Evolutionary conservation across 768 basidiomycete species (phyloP).

Genomic region (Daedaleopsis sinensis): DNA sequence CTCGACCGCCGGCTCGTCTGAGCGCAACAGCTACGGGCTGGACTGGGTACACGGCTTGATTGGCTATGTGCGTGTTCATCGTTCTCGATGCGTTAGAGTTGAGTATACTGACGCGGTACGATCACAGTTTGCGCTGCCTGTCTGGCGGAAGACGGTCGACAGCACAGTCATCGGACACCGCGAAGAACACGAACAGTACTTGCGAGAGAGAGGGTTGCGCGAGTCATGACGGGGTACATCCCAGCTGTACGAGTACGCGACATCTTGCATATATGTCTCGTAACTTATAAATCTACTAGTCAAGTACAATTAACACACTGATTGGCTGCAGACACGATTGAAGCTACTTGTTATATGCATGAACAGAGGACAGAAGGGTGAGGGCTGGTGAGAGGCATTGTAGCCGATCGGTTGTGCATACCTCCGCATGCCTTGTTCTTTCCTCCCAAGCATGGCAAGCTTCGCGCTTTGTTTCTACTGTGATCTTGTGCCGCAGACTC

Average conservation of each 20-base stretch:
- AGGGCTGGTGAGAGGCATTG: too few relatives aligned
- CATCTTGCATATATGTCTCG: too few relatives aligned
- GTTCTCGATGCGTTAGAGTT: not conserved
- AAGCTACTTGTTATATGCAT: too few relatives aligned
- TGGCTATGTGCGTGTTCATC: conserved; percentile 28
- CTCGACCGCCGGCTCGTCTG: conserved; percentile 64
- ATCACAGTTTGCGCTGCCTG: conserved; percentile 39
- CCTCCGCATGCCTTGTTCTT: too few relatives aligned
- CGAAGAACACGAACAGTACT: conserved; percentile 40
- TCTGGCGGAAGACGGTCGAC: conserved; percentile 46
- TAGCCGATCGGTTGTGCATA: too few relatives aligned
- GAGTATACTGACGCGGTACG: not conserved
- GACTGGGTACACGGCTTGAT: conserved; percentile 52
- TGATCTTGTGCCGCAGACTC: too few relatives aligned
- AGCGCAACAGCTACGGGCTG: conserved; percentile 58
- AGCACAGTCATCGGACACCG: conserved; percentile 35
- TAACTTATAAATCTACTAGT: not conserved
- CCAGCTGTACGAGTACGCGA: too few relatives aligned
- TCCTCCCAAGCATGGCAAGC: too few relatives aligned
- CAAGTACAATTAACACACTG: not conserved
- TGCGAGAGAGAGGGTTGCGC: conserved; percentile 18
- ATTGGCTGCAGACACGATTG: too few relatives aligned
- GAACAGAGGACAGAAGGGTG: too few relatives aligned
- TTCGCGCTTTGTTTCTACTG: too few relatives aligned
- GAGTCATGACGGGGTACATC: not conserved